Evolutionary conservation across 1,284 basidiomycete genomes (phyloP).

Genomic region (Trichosporon sp.): DNA sequence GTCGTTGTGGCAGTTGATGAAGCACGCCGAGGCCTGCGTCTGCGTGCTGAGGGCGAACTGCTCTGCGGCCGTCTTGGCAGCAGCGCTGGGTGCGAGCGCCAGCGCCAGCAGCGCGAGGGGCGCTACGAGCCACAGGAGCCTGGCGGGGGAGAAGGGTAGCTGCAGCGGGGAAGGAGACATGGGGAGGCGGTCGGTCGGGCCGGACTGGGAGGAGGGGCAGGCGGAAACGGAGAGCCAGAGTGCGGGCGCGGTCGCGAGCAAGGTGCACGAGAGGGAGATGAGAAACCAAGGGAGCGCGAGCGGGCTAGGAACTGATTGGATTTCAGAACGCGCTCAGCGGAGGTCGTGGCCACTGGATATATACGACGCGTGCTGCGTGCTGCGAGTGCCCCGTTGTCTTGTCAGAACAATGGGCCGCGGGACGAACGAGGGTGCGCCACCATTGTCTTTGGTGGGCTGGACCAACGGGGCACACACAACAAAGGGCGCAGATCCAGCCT

Average conservation of each 20-base stretch:
- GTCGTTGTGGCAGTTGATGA: conserved; percentile 25
- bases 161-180: neutral
- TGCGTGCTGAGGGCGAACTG: neutral
- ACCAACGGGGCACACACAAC: neutral
- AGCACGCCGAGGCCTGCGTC: conserved; percentile 21
- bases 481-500: neutral
- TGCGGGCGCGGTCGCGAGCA: too few relatives aligned
- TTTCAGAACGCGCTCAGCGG: neutral
- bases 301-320: neutral
- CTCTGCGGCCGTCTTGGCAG: neutral
- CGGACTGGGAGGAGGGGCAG: neutral
- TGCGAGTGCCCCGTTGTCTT: neutral
- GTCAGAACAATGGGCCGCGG: neutral
- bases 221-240: neutral
- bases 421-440: neutral
- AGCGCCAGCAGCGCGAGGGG: neutral
- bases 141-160: neutral
- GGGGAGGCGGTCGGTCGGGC: neutral
- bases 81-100: neutral
- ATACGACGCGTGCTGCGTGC: neutral
- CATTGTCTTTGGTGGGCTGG: neutral
- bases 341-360: neutral
- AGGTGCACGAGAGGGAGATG: too few relatives aligned
- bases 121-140: neutral
- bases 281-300: too few relatives aligned